Conservation (phyloP, 208 protist genomes). For the Wallacemonas sp. region DNA sequence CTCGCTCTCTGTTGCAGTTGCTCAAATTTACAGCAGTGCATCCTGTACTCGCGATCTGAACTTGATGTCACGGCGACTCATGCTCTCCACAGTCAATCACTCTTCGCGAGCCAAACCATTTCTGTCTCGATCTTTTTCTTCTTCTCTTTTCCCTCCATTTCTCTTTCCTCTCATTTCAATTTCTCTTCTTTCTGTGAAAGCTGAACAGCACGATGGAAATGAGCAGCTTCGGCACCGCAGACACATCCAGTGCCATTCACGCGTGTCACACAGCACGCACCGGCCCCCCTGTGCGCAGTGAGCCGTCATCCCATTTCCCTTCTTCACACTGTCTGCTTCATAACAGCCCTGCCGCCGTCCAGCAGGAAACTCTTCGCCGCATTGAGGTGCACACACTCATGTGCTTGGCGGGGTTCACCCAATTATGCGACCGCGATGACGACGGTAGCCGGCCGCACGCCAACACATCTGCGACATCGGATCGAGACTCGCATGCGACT, state of each 20-base stretch:
- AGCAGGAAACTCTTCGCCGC: slow-evolving; percentile 52
- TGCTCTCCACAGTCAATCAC: background rate
- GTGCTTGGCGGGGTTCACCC: slow-evolving; percentile 22
- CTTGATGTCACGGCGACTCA: too few relatives aligned
- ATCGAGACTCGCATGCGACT: too few relatives aligned
- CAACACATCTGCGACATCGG: too few relatives aligned
- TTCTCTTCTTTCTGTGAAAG: too few relatives aligned
- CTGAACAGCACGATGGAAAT: too few relatives aligned
- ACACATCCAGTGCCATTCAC: too few relatives aligned
- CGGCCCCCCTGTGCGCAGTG: background rate
- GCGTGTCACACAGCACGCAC: background rate
- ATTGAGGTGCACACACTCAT: slow-evolving; percentile 64
- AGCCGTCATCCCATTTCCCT: background rate
- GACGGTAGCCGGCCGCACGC: too few relatives aligned
- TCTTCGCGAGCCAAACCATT: background rate
- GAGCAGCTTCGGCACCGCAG: too few relatives aligned
- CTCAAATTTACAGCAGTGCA: too few relatives aligned
- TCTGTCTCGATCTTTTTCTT: background rate
- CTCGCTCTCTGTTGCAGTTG: background rate
- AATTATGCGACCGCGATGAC: too few relatives aligned
- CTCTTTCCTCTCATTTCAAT: too few relatives aligned
- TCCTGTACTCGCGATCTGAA: too few relatives aligned
- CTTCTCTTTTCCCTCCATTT: slow-evolving; percentile 1
- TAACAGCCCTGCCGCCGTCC: slow-evolving; percentile 22
- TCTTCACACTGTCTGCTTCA: background rate